phyloP scores from a whole-genome alignment of 2,329 filamentous ascomycete genomes.

The Colletotrichum musae region DNA sequence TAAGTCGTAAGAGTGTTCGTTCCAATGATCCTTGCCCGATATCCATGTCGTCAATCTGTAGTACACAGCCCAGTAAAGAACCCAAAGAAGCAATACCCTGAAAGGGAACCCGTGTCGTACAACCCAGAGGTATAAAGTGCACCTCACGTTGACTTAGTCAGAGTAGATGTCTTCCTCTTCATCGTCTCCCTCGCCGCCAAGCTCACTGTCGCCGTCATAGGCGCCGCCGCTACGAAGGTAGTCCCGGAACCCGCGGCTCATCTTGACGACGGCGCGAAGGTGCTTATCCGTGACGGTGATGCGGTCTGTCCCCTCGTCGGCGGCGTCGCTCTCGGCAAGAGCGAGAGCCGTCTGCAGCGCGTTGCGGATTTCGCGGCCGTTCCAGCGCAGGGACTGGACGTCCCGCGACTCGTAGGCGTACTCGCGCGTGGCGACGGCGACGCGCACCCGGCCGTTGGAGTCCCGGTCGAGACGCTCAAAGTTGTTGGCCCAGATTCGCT shows the following conservation, averaged over 20 bases:
- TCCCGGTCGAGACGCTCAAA: conserved; percentile 47
- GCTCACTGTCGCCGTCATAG: conserved; percentile 38
- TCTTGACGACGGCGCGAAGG: conserved; percentile 43
- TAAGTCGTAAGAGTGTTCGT: no score
- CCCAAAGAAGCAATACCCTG: not conserved
- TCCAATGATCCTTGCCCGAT: no score
- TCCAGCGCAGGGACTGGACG: conserved; percentile 43
- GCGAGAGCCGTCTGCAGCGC: conserved; percentile 53
- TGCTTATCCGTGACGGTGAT: conserved; percentile 44
- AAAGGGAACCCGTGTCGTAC: not conserved
- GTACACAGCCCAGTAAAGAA: not conserved
- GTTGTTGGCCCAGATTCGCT: conserved; percentile 49
- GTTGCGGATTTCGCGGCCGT: conserved; percentile 52
- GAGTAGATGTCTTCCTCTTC: conserved; percentile 37
- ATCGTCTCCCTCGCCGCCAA: conserved; percentile 29
- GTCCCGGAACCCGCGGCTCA: conserved; percentile 44
- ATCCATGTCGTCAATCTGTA: not conserved
- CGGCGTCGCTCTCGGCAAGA: conserved; percentile 46
- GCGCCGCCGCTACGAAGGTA: conserved; percentile 47
- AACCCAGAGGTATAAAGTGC: no score
- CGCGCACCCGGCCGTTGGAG: conserved; percentile 44
- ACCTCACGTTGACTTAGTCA: conserved; percentile 7
- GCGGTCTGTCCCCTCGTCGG: conserved; percentile 38
- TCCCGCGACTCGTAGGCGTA: conserved; percentile 44
- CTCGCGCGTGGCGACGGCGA: conserved; percentile 43